These are phyloP conservation scores for Pseudomonodictys pantanalensis DNA, from an alignment of 495 filamentous ascomycete genomes.

Conservation along the genomic window DNA sequence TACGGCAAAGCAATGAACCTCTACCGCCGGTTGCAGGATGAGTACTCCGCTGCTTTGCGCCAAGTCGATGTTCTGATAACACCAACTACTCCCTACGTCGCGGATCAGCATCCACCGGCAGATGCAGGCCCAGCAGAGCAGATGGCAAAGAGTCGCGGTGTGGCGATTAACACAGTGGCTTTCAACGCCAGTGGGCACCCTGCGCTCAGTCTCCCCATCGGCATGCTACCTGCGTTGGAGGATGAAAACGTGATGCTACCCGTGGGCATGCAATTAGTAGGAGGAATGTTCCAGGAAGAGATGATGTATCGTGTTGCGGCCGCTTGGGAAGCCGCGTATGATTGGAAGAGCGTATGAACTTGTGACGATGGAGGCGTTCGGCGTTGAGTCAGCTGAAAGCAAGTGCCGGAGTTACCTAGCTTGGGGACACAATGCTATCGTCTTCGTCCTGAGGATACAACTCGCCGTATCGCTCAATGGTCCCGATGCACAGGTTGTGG, in stretches of 20 bases:
- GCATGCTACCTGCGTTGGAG: conserved; percentile 47
- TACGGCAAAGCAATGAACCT: conserved; percentile 47
- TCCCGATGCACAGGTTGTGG: too few relatives aligned
- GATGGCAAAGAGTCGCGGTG: too few relatives aligned
- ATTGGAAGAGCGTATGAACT: too few relatives aligned
- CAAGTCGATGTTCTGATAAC: conserved; percentile 49
- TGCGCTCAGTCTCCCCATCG: conserved; percentile 55
- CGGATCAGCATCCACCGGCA: conserved; percentile 31
- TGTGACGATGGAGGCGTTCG: too few relatives aligned
- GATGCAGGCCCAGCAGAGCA: conserved; percentile 18
- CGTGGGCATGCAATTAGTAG: conserved; percentile 59
- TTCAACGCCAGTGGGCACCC: conserved; percentile 61
- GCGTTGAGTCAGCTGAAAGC: too few relatives aligned
- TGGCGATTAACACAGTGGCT: conserved; percentile 54
- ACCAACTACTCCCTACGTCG: conserved; percentile 46
- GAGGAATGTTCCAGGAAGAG: conserved; percentile 50
- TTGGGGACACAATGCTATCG: too few relatives aligned
- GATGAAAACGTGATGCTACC: conserved; percentile 46
- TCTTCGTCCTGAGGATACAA: too few relatives aligned
- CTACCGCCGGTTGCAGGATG: conserved; percentile 44
- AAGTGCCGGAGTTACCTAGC: too few relatives aligned
- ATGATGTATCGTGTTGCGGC: conserved; percentile 51
- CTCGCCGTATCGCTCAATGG: too few relatives aligned
- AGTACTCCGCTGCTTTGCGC: conserved; percentile 46
- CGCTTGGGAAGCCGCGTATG: conserved; percentile 50